Evolutionary conservation across 2,329 filamentous ascomycete genomes (phyloP).

Genomic region (Penicillium brevicompactum): DNA sequence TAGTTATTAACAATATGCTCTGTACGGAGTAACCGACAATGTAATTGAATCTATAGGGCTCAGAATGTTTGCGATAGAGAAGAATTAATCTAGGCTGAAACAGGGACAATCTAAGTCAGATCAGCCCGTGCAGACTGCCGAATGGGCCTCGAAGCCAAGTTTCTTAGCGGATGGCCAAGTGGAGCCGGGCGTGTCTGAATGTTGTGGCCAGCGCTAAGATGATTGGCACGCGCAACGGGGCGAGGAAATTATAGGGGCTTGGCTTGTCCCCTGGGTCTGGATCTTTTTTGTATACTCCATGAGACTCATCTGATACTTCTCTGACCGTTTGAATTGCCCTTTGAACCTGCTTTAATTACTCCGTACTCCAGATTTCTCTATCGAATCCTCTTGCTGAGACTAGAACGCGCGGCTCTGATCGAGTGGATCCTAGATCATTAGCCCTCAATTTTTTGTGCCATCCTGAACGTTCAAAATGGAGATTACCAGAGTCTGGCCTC

Average conservation of each 20-base stretch:
- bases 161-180: conserved; percentile 21
- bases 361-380: background rate
- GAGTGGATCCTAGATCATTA: background rate
- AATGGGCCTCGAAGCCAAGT: conserved; percentile 24
- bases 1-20: background rate
- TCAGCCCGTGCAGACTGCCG: conserved; percentile 4
- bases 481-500: background rate
- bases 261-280: background rate
- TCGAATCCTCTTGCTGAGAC: background rate
- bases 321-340: background rate
- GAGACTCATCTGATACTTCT: background rate
- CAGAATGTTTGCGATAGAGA: background rate
- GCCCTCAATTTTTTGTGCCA: background rate
- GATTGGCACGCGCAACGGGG: conserved; percentile 14
- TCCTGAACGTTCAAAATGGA: background rate
- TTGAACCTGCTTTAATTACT: background rate
- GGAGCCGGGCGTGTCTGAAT: conserved; percentile 8
- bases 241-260: conserved; percentile 13
- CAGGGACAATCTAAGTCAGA: conserved; percentile 19
- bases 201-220: background rate
- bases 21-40: background rate
- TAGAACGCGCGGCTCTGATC: background rate
- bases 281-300: background rate
- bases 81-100: conserved; percentile 16
- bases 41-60: no score